These are phyloP conservation scores for Diplodia mutila DNA, from an alignment of 2,329 filamentous ascomycete species.

Conservation along the genomic window DNA sequence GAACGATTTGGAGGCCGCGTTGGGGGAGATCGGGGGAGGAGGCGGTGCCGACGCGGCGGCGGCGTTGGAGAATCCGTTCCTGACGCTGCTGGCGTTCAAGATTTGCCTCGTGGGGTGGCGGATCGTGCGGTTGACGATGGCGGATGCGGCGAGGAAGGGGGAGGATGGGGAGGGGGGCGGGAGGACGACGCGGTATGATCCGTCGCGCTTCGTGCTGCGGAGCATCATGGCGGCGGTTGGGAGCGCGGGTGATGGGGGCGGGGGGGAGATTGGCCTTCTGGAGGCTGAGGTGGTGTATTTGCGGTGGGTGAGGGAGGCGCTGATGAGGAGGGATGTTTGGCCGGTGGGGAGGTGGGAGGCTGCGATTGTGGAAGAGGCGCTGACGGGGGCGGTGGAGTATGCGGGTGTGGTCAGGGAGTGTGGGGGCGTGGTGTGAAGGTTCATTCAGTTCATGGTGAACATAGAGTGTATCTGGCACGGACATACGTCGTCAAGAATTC, in stretches of 20 bases:
- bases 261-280: not conserved
- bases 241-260: not conserved
- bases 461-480: too few relatives aligned
- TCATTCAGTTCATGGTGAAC: too few relatives aligned
- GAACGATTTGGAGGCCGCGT: not conserved
- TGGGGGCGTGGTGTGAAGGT: not conserved
- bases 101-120: not conserved
- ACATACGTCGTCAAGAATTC: too few relatives aligned
- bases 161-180: not conserved
- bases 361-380: conserved; percentile 4
- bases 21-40: not conserved
- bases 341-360: not conserved
- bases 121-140: not conserved
- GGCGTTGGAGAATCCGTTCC: not conserved
- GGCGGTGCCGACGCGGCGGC: not conserved
- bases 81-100: not conserved
- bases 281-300: not conserved
- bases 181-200: not conserved
- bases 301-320: not conserved
- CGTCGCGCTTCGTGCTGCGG: not conserved
- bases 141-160: not conserved
- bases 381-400: not conserved
- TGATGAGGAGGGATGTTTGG: not conserved
- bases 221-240: not conserved
- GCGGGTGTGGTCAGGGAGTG: not conserved